phyloP scores from a whole-genome alignment of 2,329 filamentous ascomycete species.

The Plectosphaerella plurivora region DNA sequence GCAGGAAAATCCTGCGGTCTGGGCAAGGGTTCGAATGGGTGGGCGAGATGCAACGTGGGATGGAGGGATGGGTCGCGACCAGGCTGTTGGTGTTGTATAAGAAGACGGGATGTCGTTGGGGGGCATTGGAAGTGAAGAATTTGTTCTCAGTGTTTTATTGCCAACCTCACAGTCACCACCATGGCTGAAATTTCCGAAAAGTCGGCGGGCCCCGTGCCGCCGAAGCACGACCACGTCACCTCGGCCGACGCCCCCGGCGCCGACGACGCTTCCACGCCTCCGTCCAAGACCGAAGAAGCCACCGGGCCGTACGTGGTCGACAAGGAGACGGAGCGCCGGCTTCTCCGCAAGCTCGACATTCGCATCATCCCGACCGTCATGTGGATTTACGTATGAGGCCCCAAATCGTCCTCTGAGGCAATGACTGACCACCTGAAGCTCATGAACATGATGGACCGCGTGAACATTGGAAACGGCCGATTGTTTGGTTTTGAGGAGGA shows the following conservation, averaged over 20 bases:
- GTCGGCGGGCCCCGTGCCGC: not conserved
- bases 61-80: no score
- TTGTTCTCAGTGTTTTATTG: no score
- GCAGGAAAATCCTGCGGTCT: no score
- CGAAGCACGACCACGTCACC: not conserved
- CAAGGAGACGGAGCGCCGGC: slow-evolving; percentile 4
- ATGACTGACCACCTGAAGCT: not conserved
- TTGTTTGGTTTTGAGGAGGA: slow-evolving; percentile 58
- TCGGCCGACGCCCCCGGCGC: not conserved
- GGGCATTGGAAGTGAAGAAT: no score
- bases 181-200: not conserved
- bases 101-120: no score
- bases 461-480: slow-evolving; percentile 58
- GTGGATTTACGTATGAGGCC: slow-evolving; percentile 21
- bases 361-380: slow-evolving; percentile 26
- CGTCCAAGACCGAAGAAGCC: not conserved
- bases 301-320: not conserved
- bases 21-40: no score
- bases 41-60: no score
- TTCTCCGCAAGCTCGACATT: slow-evolving; percentile 21
- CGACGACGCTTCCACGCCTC: no score
- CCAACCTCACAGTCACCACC: not conserved
- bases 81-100: no score
- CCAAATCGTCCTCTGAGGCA: not conserved
- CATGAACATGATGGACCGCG: slow-evolving; percentile 16